Percentiles rank a stretch among this genome's conserved stretches.
phyloP scores from a whole-genome alignment of 2,329 filamentous ascomycete genomes.

The Drechslera avenae region DNA sequence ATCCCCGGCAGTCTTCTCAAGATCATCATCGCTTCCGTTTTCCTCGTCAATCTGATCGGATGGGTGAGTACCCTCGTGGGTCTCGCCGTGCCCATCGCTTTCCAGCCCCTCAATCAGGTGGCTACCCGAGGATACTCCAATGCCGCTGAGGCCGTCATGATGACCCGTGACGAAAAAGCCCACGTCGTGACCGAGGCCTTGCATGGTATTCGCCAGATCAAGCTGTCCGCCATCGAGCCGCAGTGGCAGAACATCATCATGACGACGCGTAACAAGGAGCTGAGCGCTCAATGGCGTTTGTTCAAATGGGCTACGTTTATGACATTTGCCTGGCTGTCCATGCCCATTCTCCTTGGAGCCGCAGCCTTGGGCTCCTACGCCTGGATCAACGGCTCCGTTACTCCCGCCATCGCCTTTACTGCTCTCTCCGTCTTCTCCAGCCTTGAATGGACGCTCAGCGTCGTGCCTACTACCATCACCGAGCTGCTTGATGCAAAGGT shows the following conservation, averaged over 20 bases:
- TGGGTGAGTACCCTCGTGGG: too few species aligned
- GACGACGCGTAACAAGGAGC: background rate
- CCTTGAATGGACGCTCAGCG: background rate
- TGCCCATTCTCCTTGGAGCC: background rate
- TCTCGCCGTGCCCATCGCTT: too few species aligned
- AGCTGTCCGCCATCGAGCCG: background rate
- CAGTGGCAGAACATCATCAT: background rate
- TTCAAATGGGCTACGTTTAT: background rate
- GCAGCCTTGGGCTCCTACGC: background rate
- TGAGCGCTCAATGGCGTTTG: background rate
- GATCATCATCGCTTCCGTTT: too few species aligned
- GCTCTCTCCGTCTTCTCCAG: background rate
- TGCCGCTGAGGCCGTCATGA: too few species aligned
- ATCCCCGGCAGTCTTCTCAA: too few species aligned
- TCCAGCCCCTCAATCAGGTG: too few species aligned
- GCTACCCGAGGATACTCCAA: too few species aligned
- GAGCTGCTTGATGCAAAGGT: background rate
- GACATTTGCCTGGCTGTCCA: background rate
- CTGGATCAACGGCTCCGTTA: background rate
- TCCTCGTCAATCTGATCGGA: too few species aligned
- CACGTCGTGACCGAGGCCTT: background rate
- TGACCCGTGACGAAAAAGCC: too few species aligned
- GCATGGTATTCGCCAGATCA: background rate
- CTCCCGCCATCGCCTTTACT: background rate
- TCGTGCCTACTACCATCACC: background rate